Evolutionary conservation across 202 grass and related monocot genomes (phyloP), one percentile per base, ranked within the genome.

Genomic region (Elaeis oleifera): DNA sequence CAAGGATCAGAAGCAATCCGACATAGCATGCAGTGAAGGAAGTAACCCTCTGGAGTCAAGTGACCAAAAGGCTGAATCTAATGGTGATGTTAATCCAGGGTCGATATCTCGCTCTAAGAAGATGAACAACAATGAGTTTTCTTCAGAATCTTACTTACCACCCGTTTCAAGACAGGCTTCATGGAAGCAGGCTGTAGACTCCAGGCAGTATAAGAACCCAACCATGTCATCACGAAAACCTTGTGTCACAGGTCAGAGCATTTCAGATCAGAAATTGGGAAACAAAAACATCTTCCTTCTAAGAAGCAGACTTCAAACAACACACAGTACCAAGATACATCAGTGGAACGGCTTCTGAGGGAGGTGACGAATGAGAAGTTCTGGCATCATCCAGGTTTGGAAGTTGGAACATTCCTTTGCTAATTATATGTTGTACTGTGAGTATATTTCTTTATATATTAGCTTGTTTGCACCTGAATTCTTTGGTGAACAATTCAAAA

Each of bases 341-440:
- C 88, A 61, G 84, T 97, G 23, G 92, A 89, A 51, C 72, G 92
- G 21, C 84, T 97, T 57, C 84, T 84, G 62, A 79, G 94, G 17
- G 94, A 99, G 78, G 94, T 99, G 58, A 99, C 94, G 32, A 99
- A 67, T 51, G 85, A 87, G 65, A 99, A 94, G 54, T 99, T 99
- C 72, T 99, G 95, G 95, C 82, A 94, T 63, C 85, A 99, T 89
- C 85, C 95, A 76, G 95, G 95, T 99, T 74, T 62, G 36, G 36
- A 44, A 44, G 94, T 74, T 62, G 36, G 36, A 44, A 44, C 36
- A 44, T 44, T 44, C 11, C 36, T 44, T 44, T 44, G 36, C 36
- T 44, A 13, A 44, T 44, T 44, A 2, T 44, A 44, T 3, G 9
- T 44, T 44, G 9, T 9, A 0, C 9, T 13, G 8, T 14, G 11